Percentiles rank a stretch among this genome's conserved stretches.
These are phyloP conservation scores for Penicillium argentinense DNA, from an alignment of 495 filamentous ascomycete species.

Conservation along the genomic window DNA sequence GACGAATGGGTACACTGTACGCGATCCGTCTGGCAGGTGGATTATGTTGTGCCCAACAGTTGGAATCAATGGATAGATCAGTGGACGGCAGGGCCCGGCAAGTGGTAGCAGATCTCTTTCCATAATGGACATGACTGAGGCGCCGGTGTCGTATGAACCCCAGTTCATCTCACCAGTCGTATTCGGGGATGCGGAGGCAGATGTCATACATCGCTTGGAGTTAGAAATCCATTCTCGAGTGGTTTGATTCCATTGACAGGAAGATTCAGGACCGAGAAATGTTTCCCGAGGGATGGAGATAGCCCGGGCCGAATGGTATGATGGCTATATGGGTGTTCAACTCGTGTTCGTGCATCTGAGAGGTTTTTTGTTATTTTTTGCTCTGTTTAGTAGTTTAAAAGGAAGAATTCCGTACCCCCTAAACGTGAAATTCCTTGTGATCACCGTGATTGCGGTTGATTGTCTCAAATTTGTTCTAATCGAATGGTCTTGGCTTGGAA, in stretches of 20 bases:
- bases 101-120: not conserved
- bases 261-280: not conserved
- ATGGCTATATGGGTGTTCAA: too few species aligned
- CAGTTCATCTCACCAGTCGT: not conserved
- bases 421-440: slow-evolving; percentile 4
- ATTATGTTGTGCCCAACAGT: not conserved
- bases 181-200: not conserved
- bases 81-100: not conserved
- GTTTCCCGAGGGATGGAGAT: too few species aligned
- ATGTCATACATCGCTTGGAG: too few species aligned
- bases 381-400: too few species aligned
- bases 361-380: too few species aligned
- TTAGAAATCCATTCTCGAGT: not conserved
- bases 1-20: not conserved
- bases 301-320: too few species aligned
- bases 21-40: too few species aligned
- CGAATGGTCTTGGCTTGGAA: slow-evolving; percentile 2
- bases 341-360: too few species aligned
- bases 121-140: not conserved
- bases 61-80: not conserved
- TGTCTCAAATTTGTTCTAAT: slow-evolving; percentile 1
- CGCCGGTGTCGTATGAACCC: not conserved
- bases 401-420: slow-evolving; percentile 3
- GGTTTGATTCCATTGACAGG: not conserved
- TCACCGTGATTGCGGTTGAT: not conserved